Evolutionary conservation across 2,329 filamentous ascomycete genomes (phyloP).

Genomic region (Pezicula rhizophila): DNA sequence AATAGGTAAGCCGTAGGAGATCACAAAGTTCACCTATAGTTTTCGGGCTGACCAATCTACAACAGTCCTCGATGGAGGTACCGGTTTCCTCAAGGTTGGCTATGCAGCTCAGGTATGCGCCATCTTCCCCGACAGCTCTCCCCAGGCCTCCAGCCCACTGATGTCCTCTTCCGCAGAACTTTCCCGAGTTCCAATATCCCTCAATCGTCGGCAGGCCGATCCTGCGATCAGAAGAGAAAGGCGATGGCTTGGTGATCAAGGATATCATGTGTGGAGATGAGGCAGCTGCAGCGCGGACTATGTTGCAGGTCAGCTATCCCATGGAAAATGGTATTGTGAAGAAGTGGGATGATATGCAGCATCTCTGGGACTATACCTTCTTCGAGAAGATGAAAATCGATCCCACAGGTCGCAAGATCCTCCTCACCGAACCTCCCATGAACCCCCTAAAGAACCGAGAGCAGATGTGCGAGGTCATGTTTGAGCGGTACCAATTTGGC

Average conservation of each 20-base stretch:
- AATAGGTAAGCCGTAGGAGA: conserved; percentile 23
- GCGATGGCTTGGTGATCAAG: conserved; percentile 71
- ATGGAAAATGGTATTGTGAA: conserved; percentile 99
- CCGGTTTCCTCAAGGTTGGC: conserved; percentile 98
- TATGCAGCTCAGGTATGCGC: conserved; percentile 77
- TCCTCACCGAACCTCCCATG: conserved; percentile 95
- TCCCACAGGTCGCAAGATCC: conserved; percentile 87
- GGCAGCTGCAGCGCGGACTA: conserved; percentile 87
- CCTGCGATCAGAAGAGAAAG: conserved; percentile 86
- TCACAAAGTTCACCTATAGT: neutral
- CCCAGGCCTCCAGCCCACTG: conserved; percentile 1
- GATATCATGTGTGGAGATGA: conserved; percentile 99
- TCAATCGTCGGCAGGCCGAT: conserved; percentile 98
- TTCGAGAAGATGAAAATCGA: conserved; percentile 94
- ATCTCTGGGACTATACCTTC: conserved; percentile 99
- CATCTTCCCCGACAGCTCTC: conserved; percentile 2
- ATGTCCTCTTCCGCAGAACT: conserved; percentile 58
- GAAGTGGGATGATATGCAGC: conserved; percentile 99
- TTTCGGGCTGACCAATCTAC: conserved; percentile 14
- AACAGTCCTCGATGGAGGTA: conserved; percentile 96
- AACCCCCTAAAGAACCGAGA: conserved; percentile 96
- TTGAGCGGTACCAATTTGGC: conserved; percentile 92
- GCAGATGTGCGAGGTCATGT: conserved; percentile 99
- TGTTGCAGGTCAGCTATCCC: conserved; percentile 97
- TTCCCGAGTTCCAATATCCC: conserved; percentile 96